Evolutionary conservation across 306 rosid genomes (phyloP), one percentile per base, ranked within the genome.

Genomic region (Argentina anserina): DNA sequence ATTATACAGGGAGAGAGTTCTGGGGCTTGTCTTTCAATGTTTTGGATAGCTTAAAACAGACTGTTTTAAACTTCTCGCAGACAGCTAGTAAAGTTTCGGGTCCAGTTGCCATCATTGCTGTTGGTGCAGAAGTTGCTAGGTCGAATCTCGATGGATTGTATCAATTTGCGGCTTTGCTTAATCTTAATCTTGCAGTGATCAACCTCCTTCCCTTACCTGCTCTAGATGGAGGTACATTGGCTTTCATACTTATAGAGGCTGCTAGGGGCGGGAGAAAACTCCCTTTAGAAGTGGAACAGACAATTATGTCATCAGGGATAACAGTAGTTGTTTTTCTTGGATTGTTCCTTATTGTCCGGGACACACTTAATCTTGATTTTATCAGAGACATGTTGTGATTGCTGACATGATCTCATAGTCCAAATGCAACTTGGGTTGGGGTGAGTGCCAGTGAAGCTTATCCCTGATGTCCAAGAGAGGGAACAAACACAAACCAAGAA

Each of bases 161-260:
- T 76, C 98, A 92, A 66, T 92, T 92, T 75, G 98, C 96, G 3
- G 98, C 98, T 21, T 77, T 88, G 72, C 91, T 92, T 60, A 92
- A 92, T 72, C 81, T 92, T 33, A 92, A 92, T 65, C 96, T 92
- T 62, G 98, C 97, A 2, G 84, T 92, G 62, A 88, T 92, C 71
- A 92, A 92, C 82, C 98, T 92, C 66, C 97, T 92, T 42, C 98
- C 98, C 6, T 76, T 92, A 62, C 98, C 96, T 29, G 98, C 98
- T 61, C 83, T 92, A 63, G 98, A 92, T 65, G 98, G 98, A 34
- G 97, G 98, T 39, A 59, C 96, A 15, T 81, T 92, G 89, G 97
- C 98, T 34, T 81, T 92, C 77, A 83, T 92, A 69, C 91, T 88
- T 47, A 61, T 92, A 66, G 97, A 92, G 81, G 98, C 92, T n/a